Percentiles rank a stretch among this genome's conserved stretches.
These are phyloP conservation scores for Scheffersomyces ergatensis DNA, from an alignment of 805 yeast species.

Conservation along the genomic window DNA sequence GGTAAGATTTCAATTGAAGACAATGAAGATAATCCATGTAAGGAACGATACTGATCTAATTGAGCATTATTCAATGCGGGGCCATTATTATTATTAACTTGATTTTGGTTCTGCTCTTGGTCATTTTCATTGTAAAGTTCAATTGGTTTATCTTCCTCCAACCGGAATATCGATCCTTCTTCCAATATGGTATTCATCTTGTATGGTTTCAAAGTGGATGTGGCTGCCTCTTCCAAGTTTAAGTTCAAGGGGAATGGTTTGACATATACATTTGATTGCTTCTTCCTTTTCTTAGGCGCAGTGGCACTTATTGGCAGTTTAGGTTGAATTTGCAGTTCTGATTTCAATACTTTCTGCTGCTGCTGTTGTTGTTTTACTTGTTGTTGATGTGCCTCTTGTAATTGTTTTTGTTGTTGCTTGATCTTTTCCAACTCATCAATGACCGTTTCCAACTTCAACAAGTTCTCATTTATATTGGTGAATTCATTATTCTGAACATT, in stretches of 20 bases:
- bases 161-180: neutral
- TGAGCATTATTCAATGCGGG: neutral
- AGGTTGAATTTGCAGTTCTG: neutral
- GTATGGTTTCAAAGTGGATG: neutral
- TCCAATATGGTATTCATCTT: conserved; percentile 9
- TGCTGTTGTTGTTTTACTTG: no score
- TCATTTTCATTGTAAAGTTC: neutral
- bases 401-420: neutral
- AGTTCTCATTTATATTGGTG: conserved; percentile 5
- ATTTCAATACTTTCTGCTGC: no score
- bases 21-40: conserved; percentile 13
- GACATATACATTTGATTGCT: conserved; percentile 1
- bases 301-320: no score
- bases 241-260: conserved; percentile 20
- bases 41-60: conserved; percentile 5
- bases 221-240: neutral
- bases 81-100: no score
- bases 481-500: conserved; percentile 9
- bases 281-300: neutral
- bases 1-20: conserved; percentile 7
- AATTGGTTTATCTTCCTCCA: neutral
- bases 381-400: no score
- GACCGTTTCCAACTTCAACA: conserved; percentile 8
- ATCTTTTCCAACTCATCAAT: conserved; percentile 3
- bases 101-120: neutral